Evolutionary conservation across 192 early-diverging fungal species (phyloP), one percentile per base, ranked within the genome.

Genomic region (Coemansia sp.): DNA sequence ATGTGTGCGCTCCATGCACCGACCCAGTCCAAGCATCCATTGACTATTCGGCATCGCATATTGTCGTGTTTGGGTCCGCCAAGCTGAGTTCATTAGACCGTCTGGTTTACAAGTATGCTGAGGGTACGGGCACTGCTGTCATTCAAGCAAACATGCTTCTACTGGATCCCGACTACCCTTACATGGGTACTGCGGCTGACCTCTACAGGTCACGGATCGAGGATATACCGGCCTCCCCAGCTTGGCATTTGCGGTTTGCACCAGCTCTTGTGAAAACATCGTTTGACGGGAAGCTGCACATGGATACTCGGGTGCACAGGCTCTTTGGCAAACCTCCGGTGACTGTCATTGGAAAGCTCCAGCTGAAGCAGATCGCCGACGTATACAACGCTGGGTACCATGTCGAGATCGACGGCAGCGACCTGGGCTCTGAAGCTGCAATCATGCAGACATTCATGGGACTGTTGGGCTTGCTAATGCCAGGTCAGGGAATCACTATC

Each of bases 291-390:
- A 88, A 86, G 58, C 70, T 94, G 23, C 94, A 94, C 61, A 79
- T 98, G 15, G 94, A 94, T 72, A 93, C 92, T 14, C 82, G 83
- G 5, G 92, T 98, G 88, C 87, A 86, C 30, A 87, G 91, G 29
- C 79, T 94, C 15, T 60, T 94, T 40, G 88, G 89, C 37, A 88
- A 91, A 77, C 90, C 96, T 10, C 91, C 96, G 48, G 65, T 98
- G 37, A 94, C 93, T 93, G 92, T 95, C 40, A 90, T 92, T 22
- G 96, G 96, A 31, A 96, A 94, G 93, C 92, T 91, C 0, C 93
- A 6, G 95, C 93, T 85, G 41, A 45, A 82, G 25, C 91, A 95
- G 74, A 90, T 94, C 15, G 84, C 89, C 9, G 92, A 93, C 25
- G 79, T 91, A 31, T 88, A 89, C 82, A 93, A 92, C 42, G 87